Percentiles rank a stretch among this genome's conserved stretches.
Evolutionary conservation across 371 early-diverging fungal genomes (phyloP).

Genomic region (Lichtheimia hyalospora): DNA sequence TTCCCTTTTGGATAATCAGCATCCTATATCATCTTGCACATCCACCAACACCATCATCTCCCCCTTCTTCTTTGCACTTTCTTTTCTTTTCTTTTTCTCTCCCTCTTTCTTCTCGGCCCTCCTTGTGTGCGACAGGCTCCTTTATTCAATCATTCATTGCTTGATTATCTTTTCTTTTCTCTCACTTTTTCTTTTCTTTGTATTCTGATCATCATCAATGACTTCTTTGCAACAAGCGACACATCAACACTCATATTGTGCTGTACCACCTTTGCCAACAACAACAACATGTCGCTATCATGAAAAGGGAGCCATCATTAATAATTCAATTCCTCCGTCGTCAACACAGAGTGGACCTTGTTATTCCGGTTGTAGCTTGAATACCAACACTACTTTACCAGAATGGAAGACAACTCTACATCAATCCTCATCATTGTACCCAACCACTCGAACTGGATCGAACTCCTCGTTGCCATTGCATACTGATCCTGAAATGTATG

Average conservation of each 20-base stretch:
- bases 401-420: conserved; percentile 2
- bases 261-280: conserved; percentile 8
- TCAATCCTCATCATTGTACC: conserved; percentile 5
- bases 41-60: conserved; percentile 1
- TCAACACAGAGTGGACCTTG: neutral
- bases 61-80: conserved; percentile 10
- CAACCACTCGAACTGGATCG: neutral
- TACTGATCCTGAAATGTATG: conserved; percentile 41
- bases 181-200: conserved; percentile 2
- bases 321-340: neutral
- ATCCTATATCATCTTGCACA: conserved; percentile 2
- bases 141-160: conserved; percentile 1
- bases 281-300: conserved; percentile 9
- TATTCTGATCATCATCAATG: conserved; percentile 12
- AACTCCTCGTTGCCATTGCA: conserved; percentile 17
- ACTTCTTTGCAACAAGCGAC: conserved; percentile 19
- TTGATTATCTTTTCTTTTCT: conserved; percentile 3
- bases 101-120: conserved; percentile 12
- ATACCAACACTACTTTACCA: neutral
- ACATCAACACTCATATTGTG: neutral
- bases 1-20: conserved; percentile 4
- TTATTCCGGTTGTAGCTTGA: neutral
- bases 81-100: conserved; percentile 2
- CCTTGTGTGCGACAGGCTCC: neutral
- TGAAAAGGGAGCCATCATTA: conserved; percentile 7